Percentiles rank a stretch among this genome's conserved stretches.
Conservation (phyloP, 768 basidiomycete genomes). For the Hortiboletus campestris region DNA sequence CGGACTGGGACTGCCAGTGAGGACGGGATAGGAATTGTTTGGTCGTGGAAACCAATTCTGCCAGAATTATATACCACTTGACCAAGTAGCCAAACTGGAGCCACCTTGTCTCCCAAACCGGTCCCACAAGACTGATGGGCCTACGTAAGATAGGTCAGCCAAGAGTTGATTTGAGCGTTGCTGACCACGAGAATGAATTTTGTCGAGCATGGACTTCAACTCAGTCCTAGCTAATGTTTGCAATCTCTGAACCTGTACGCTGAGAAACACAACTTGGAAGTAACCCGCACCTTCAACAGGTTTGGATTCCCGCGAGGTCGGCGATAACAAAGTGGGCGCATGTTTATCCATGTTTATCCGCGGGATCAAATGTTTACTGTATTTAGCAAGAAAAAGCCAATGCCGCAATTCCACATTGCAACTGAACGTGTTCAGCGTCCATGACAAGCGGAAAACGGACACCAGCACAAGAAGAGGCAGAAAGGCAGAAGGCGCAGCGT, state of each 20-base stretch:
- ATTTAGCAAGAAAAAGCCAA: too few relatives aligned
- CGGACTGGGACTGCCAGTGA: background rate
- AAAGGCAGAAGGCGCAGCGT: background rate
- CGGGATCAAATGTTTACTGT: background rate
- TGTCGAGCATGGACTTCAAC: too few relatives aligned
- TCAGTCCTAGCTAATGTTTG: too few relatives aligned
- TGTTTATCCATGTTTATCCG: too few relatives aligned
- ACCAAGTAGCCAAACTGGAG: background rate
- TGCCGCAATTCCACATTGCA: background rate
- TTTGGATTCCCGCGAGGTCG: too few relatives aligned
- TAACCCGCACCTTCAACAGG: too few relatives aligned
- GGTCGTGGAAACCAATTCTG: background rate
- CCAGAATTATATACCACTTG: too few relatives aligned
- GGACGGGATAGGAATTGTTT: background rate
- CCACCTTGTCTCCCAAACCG: background rate
- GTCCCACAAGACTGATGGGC: background rate
- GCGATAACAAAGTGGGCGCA: too few relatives aligned
- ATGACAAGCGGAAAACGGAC: constrained; percentile 1
- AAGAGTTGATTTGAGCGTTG: too few relatives aligned
- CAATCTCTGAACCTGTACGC: too few relatives aligned
- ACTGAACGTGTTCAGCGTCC: background rate
- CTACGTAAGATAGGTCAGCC: too few relatives aligned
- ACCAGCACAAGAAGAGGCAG: background rate
- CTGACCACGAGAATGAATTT: background rate
- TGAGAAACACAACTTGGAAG: too few relatives aligned